Evolutionary conservation across 805 yeast species (phyloP).

Genomic region (Cyberlindnera samutprakarnensis): DNA sequence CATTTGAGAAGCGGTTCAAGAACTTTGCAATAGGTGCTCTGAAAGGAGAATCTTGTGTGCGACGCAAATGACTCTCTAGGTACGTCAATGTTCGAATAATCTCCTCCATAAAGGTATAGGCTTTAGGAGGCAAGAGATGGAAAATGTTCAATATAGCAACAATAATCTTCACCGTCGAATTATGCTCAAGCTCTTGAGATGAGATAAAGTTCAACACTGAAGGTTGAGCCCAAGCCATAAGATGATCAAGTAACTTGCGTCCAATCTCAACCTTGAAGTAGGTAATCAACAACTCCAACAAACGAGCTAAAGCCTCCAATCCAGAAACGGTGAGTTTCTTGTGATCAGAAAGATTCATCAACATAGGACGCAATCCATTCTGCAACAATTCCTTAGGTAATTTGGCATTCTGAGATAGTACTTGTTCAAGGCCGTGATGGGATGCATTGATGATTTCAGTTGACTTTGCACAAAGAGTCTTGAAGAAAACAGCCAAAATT

Average conservation of each 20-base stretch:
- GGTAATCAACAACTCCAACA: constrained; percentile 79
- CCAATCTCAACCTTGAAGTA: constrained; percentile 98
- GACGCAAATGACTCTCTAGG: constrained; percentile 75
- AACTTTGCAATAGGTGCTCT: constrained; percentile 85
- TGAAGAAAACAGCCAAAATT: constrained; percentile 90
- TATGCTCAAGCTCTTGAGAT: constrained; percentile 70
- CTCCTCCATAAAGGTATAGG: constrained; percentile 86
- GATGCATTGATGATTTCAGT: constrained; percentile 90
- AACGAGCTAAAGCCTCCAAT: constrained; percentile 80
- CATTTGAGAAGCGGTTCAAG: constrained; percentile 72
- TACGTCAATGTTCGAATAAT: constrained; percentile 67
- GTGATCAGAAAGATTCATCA: constrained; percentile 91
- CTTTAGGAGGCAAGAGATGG: constrained; percentile 86
- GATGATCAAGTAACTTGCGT: constrained; percentile 81
- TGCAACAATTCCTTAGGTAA: constrained; percentile 93
- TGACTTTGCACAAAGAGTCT: constrained; percentile 80
- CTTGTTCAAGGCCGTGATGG: constrained; percentile 76
- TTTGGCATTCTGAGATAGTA: constrained; percentile 77
- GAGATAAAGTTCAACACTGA: constrained; percentile 67
- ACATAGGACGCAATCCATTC: constrained; percentile 89
- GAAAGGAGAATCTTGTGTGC: constrained; percentile 84
- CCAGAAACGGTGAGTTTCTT: constrained; percentile 85
- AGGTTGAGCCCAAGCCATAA: constrained; percentile 94
- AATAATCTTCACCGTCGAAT: constrained; percentile 78
- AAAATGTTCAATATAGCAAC: constrained; percentile 87